Evolutionary conservation across 1,284 basidiomycete species (phyloP), one percentile per base, ranked within the genome.

Genomic region (Irpex sp.): DNA sequence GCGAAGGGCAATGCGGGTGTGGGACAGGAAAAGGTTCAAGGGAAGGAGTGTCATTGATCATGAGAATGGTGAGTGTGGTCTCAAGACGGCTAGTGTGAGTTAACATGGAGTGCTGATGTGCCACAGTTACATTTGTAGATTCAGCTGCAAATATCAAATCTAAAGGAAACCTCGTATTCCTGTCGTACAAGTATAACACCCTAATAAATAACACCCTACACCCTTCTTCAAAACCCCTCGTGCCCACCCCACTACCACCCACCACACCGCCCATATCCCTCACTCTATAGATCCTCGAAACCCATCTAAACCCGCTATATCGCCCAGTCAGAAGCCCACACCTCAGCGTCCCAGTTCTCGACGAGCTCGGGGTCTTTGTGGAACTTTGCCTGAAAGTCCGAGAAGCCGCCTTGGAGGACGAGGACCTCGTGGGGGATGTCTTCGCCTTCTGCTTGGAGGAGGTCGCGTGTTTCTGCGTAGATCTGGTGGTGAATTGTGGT

Each of bases 331-430:
- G 60, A 47, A 39, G 58, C 79, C 87, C 87, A 89, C 9, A 84
- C 76, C 17, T 84, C 80, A 65, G 83, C 79, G 61, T 87, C 83
- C 86, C 87, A 93, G 60, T 89, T 87, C 73, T 92, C 91, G 11
- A 93, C 84, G 13, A 93, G 81, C 35, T 78, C 72, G 9, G 86
- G 80, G 71, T 93, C 89, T 63, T 89, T 76, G 85, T 83, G 89
- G 79, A 82, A 92, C 67, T 82, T 83, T 13, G 75, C 74, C 69
- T 91, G 90, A 71, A 93, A 93, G 58, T 79, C 79, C 7, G 80
- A 76, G 74, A 93, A 93, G 6, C 91, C 91, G 61, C 86, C 88
- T 1, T 79, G 80, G 55, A 93, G 81, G 61, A 93, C 79, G 59
- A 79, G 77, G 7, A 93, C 83, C 63, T 88, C 80, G 62, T 89